Evolutionary conservation across 1,139 yeast species (phyloP).

Genomic region (Eremothecium gossypii): DNA sequence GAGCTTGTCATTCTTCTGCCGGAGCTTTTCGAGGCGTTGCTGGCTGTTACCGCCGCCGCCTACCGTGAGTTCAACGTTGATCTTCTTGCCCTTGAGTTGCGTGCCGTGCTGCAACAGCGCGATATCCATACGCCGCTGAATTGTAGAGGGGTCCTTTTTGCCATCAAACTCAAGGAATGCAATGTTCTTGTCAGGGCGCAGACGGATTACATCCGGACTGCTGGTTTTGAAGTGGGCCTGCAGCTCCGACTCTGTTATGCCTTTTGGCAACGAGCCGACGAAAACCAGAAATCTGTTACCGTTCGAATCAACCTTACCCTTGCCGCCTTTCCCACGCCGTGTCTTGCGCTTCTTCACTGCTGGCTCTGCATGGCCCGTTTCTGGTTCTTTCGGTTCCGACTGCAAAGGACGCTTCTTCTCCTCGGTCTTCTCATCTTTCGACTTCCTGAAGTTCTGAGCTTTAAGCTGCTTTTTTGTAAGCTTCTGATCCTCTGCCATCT

Average conservation of each 20-base stretch:
- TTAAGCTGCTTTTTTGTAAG: constrained; percentile 73
- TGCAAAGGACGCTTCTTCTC: constrained; percentile 23
- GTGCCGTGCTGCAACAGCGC: constrained; percentile 81
- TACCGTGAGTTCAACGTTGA: constrained; percentile 91
- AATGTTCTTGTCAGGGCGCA: constrained; percentile 78
- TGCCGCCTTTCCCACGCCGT: constrained; percentile 67
- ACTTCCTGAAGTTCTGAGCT: constrained; percentile 52
- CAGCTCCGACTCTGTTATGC: constrained; percentile 52
- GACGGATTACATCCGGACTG: constrained; percentile 64
- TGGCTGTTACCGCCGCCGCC: constrained; percentile 96
- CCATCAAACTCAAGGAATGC: constrained; percentile 84
- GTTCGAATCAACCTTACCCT: constrained; percentile 36
- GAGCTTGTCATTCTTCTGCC: constrained; percentile 67
- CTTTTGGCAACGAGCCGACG: constrained; percentile 87
- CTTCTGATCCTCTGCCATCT: constrained; percentile 29
- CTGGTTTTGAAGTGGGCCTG: constrained; percentile 66
- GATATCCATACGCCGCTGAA: constrained; percentile 69
- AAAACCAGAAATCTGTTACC: constrained; percentile 75
- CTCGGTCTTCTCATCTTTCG: constrained; percentile 27
- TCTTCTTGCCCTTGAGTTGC: constrained; percentile 54
- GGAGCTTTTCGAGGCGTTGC: constrained; percentile 59
- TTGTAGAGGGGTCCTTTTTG: constrained; percentile 42
- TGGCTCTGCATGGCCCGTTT: constrained; percentile 29
- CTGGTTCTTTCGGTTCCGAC: constrained; percentile 21
- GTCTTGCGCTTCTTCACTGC: constrained; percentile 61